A percentile compares a stretch with the other conserved stretches of the same genome.
Conservation (phyloP, 192 early-diverging fungal species). For the Kappamyces sp. region DNA sequence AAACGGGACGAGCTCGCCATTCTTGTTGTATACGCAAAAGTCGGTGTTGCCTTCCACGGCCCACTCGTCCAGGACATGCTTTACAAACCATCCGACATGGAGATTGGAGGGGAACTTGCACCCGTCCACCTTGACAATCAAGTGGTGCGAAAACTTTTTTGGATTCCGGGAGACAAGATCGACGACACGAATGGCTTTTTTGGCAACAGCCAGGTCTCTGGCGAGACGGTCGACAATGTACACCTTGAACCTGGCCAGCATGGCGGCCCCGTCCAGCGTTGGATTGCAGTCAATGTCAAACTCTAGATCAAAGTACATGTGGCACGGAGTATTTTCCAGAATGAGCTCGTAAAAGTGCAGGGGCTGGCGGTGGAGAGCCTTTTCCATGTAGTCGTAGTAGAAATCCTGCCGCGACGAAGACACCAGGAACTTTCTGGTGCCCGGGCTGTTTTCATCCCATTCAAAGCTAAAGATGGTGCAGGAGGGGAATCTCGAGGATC, state of each 20-base stretch:
- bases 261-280: constrained; percentile 1
- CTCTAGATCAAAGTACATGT: constrained; percentile 32
- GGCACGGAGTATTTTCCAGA: constrained; percentile 18
- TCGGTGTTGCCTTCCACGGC: background rate
- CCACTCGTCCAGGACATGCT: background rate
- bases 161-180: constrained; percentile 20
- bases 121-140: constrained; percentile 21
- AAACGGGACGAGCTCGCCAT: constrained; percentile 10
- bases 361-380: too few species aligned
- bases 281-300: constrained; percentile 20
- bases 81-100: constrained; percentile 17
- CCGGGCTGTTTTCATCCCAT: constrained; percentile 13
- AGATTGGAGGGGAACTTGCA: constrained; percentile 16
- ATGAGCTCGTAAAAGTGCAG: constrained; percentile 27
- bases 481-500: too few species aligned
- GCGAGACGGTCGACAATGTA: background rate
- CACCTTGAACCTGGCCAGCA: constrained; percentile 20
- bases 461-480: constrained; percentile 27
- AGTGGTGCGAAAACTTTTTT: constrained; percentile 27
- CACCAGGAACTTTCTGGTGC: constrained; percentile 25
- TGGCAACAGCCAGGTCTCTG: too few species aligned
- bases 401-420: constrained; percentile 15
- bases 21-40: background rate
- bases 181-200: too few species aligned
- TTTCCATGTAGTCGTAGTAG: constrained; percentile 19